phyloP scores from a whole-genome alignment of 1,284 basidiomycete genomes.

The Megacollybia platyphylla region DNA sequence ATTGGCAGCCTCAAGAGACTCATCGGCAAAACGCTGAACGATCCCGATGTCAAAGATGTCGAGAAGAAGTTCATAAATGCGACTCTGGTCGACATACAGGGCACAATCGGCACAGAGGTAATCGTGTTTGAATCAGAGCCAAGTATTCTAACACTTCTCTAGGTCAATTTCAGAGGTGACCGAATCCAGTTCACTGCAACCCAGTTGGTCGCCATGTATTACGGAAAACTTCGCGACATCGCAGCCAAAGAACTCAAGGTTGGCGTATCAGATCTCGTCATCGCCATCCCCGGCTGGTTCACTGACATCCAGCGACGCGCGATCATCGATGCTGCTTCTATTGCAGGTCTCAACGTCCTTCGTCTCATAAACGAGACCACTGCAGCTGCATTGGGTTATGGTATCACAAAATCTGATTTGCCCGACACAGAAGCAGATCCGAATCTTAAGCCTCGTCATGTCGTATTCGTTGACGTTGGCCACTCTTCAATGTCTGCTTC shows the following conservation, averaged over 20 bases:
- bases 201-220: conserved; percentile 78
- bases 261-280: conserved; percentile 79
- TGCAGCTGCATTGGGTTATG: conserved; percentile 86
- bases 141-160: conserved; percentile 4
- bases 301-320: conserved; percentile 86
- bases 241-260: conserved; percentile 75
- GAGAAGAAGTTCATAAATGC: conserved; percentile 89
- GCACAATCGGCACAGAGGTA: conserved; percentile 77
- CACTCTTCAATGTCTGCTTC: conserved; percentile 81
- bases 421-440: conserved; percentile 56
- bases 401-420: conserved; percentile 92
- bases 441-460: conserved; percentile 42
- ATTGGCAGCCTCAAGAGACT: conserved; percentile 83
- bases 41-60: conserved; percentile 66
- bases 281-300: conserved; percentile 92
- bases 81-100: conserved; percentile 69
- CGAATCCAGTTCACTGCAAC: conserved; percentile 67
- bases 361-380: conserved; percentile 93
- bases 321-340: conserved; percentile 75
- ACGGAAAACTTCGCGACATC: conserved; percentile 82
- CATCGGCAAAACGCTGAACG: conserved; percentile 64
- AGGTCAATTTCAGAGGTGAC: conserved; percentile 87
- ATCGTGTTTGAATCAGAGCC: conserved; percentile 12
- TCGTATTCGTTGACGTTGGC: conserved; percentile 88
- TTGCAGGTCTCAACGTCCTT: conserved; percentile 80